A percentile compares a stretch with the other conserved stretches of the same genome.
Conservation (phyloP, 169 alveolate genomes). For the Besnoitia besnoiti region DNA sequence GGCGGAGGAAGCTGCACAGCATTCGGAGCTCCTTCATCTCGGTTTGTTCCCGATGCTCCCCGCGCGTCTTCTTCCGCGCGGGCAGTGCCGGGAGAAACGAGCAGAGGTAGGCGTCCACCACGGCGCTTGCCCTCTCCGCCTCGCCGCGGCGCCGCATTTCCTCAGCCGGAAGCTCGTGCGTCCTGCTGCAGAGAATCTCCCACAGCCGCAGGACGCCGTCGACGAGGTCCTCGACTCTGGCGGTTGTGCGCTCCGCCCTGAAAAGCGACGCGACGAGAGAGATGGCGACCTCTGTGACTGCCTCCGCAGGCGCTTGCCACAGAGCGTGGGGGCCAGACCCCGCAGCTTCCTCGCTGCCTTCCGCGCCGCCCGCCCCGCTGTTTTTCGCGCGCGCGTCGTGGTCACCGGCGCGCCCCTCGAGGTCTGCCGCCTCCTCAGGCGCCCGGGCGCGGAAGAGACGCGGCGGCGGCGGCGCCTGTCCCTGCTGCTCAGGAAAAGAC, state of each 20-base stretch:
- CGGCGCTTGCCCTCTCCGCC: not conserved
- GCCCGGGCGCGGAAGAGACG: too few relatives aligned
- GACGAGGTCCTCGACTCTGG: not conserved
- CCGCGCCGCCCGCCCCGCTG: too few relatives aligned
- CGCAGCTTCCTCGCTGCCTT: not conserved
- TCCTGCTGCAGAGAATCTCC: not conserved
- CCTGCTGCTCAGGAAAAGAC: not conserved
- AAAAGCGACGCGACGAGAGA: not conserved
- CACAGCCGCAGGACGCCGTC: not conserved
- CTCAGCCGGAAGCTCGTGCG: not conserved
- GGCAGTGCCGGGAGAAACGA: not conserved
- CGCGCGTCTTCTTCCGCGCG: not conserved
- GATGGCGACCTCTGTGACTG: not conserved
- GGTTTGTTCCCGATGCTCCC: not conserved
- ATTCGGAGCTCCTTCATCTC: not conserved
- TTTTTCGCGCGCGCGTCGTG: too few relatives aligned
- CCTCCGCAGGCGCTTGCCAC: not conserved
- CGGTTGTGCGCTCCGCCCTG: not conserved
- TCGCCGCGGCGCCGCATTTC: not conserved
- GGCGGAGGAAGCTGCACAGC: not conserved
- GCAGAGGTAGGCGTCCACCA: not conserved
- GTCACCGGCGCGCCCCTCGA: too few relatives aligned
- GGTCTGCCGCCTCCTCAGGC: too few relatives aligned
- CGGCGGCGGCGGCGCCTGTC: not conserved
- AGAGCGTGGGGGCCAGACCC: not conserved